Conservation (phyloP, 768 basidiomycete species). For the Asterophora parasitica region DNA sequence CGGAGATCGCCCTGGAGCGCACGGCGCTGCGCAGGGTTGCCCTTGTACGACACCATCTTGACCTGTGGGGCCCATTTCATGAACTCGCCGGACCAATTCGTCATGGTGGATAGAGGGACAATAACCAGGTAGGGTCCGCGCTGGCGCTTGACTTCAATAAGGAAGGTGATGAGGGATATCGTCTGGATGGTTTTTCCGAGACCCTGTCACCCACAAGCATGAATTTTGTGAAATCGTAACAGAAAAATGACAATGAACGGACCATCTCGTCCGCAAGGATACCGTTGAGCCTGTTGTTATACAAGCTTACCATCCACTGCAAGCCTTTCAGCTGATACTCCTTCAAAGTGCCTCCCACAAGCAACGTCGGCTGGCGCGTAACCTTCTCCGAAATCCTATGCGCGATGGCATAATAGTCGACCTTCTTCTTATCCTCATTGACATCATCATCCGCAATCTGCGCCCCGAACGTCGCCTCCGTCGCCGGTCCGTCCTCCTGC, state of each 20-base stretch:
- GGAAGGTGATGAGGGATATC: constrained; percentile 91
- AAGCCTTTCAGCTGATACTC: constrained; percentile 93
- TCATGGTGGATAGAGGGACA: constrained; percentile 93
- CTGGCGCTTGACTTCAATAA: constrained; percentile 87
- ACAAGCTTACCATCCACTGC: constrained; percentile 98
- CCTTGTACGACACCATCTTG: constrained; percentile 81
- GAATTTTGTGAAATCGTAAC: not conserved
- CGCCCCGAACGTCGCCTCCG: constrained; percentile 90
- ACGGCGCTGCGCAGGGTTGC: constrained; percentile 80
- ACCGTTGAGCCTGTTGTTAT: constrained; percentile 93
- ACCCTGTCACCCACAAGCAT: constrained; percentile 48
- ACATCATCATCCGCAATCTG: constrained; percentile 60
- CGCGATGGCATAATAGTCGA: constrained; percentile 96
- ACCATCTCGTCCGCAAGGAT: constrained; percentile 96
- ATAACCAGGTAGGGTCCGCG: constrained; percentile 95
- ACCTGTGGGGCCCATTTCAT: constrained; percentile 94
- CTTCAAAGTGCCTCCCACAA: constrained; percentile 86
- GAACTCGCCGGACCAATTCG: constrained; percentile 96
- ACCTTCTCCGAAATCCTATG: constrained; percentile 89
- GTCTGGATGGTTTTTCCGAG: constrained; percentile 95
- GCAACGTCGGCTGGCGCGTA: constrained; percentile 62
- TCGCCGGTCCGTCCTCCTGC: constrained; percentile 67
- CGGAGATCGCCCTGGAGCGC: constrained; percentile 75
- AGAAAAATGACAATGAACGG: constrained; percentile 11
- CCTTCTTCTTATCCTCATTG: constrained; percentile 59